Evolutionary conservation across 1,139 yeast genomes (phyloP).

Genomic region (Taphrina populina): DNA sequence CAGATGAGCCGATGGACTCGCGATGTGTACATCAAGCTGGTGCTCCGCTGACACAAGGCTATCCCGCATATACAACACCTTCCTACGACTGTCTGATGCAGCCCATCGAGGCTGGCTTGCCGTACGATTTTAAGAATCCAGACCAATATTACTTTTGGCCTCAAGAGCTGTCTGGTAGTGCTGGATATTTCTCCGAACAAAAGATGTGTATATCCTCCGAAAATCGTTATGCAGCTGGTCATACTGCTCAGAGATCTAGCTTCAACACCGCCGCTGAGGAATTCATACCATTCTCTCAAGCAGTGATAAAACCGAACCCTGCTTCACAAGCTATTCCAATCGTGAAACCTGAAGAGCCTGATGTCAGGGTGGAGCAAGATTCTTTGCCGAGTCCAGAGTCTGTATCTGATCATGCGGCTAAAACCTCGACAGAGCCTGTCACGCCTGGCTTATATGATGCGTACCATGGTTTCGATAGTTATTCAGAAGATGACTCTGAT

Average conservation of each 20-base stretch:
- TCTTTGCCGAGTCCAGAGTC: neutral
- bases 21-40: neutral
- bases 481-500: conserved; percentile 8
- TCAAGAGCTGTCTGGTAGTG: neutral
- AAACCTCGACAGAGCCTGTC: neutral
- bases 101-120: neutral
- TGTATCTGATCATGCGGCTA: neutral
- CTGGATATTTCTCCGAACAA: neutral
- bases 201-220: too few relatives aligned
- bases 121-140: neutral
- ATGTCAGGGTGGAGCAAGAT: neutral
- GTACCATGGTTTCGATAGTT: conserved; percentile 28
- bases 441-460: conserved; percentile 19
- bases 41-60: too few relatives aligned
- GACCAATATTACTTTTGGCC: conserved; percentile 3
- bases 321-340: conserved; percentile 11
- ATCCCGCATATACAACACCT: neutral
- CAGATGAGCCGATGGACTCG: conserved; percentile 2
- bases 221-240: neutral
- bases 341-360: neutral
- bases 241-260: neutral
- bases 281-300: conserved; percentile 12
- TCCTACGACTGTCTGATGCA: neutral
- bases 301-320: neutral
- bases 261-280: conserved; percentile 16